These are phyloP conservation scores for Avicennia marina DNA, from an alignment of 257 asterid species.

Conservation along the genomic window DNA sequence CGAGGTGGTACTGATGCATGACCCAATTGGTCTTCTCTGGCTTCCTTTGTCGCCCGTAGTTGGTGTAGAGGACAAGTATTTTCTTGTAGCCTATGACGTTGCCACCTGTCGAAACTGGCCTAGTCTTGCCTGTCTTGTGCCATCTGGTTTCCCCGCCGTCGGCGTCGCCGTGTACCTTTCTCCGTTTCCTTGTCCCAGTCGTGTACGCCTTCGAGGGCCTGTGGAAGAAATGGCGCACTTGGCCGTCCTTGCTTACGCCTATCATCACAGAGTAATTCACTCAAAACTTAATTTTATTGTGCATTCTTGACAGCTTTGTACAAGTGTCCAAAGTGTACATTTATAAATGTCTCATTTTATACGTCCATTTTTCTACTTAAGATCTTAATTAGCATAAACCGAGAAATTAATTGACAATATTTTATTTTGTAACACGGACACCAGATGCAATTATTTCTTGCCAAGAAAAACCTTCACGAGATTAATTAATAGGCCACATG, in stretches of 20 bases:
- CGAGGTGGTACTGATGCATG: conserved; percentile 91
- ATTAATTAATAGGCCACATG: no score
- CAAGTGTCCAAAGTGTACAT: no score
- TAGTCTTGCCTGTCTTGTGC: conserved; percentile 92
- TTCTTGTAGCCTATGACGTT: conserved; percentile 71
- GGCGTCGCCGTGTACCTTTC: conserved; percentile 73
- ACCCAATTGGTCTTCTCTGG: conserved; percentile 96
- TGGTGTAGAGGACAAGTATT: conserved; percentile 81
- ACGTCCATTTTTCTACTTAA: no score
- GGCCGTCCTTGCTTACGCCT: conserved; percentile 91
- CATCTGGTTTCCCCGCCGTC: conserved; percentile 86
- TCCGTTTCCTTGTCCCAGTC: conserved; percentile 81
- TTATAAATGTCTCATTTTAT: no score
- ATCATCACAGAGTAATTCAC: no score
- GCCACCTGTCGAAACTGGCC: conserved; percentile 48
- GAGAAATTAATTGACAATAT: no score
- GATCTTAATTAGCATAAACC: no score
- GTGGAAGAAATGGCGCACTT: conserved; percentile 91
- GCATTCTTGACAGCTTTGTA: no score
- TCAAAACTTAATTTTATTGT: no score
- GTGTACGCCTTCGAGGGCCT: conserved; percentile 93
- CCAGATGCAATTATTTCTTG: no score
- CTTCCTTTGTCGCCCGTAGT: conserved; percentile 80
- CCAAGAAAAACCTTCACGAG: no score
- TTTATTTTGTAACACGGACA: no score